Evolutionary conservation across 768 basidiomycete species (phyloP).

Genomic region (Lactarius deliciosus): DNA sequence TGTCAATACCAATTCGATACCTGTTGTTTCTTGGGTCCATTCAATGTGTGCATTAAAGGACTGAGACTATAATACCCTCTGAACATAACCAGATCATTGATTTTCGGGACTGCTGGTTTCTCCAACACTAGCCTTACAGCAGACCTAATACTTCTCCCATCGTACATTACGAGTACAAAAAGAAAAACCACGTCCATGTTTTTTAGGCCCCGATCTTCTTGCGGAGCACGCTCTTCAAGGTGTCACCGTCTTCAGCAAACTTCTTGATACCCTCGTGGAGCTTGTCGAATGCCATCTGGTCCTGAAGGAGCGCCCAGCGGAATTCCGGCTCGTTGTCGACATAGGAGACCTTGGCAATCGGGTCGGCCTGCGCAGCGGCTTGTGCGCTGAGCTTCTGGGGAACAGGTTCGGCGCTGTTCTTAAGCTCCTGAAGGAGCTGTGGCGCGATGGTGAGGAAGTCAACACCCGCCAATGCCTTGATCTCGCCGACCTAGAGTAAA

Average conservation of each 20-base stretch:
- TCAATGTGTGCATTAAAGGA: neutral
- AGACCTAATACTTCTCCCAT: neutral
- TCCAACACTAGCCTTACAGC: neutral
- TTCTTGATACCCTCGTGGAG: constrained; percentile 98
- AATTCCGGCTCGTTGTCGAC: constrained; percentile 95
- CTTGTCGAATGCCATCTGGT: constrained; percentile 98
- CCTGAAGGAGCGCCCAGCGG: constrained; percentile 90
- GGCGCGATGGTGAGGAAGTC: constrained; percentile 98
- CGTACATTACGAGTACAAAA: constrained; percentile 8
- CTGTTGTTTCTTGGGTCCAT: neutral
- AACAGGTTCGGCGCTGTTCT: constrained; percentile 71
- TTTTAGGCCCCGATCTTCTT: constrained; percentile 55
- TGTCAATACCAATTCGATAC: neutral
- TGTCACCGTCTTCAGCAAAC: constrained; percentile 93
- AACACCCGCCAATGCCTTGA: constrained; percentile 91
- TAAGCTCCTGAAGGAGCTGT: constrained; percentile 86
- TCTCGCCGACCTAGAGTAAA: constrained; percentile 70
- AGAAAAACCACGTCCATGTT: neutral
- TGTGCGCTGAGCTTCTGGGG: constrained; percentile 80
- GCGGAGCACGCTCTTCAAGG: constrained; percentile 80
- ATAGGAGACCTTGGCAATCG: constrained; percentile 77
- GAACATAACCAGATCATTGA: neutral
- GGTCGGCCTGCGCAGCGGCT: constrained; percentile 56
- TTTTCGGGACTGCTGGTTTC: constrained; percentile 1
- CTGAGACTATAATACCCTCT: neutral